phyloP scores from a whole-genome alignment of 176 grass and related monocot species.

The Aegilops tauschii region DNA sequence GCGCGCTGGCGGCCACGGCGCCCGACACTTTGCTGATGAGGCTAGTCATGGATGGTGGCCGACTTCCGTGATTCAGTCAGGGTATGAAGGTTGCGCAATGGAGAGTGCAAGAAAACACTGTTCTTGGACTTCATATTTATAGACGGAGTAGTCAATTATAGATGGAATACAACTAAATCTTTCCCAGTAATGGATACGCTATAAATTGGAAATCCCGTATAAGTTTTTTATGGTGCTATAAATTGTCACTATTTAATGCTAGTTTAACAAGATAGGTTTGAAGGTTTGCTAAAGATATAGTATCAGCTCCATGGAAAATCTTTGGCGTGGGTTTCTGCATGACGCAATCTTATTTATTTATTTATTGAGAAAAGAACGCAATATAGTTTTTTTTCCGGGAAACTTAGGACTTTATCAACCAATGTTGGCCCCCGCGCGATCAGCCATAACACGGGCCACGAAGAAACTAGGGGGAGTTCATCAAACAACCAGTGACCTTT shows the following conservation, averaged over 20 bases:
- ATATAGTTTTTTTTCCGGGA: background rate
- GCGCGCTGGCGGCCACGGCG: slow-evolving; percentile 16
- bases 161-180: background rate
- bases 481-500: too few relatives aligned
- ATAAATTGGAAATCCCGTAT: too few relatives aligned
- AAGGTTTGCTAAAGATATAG: background rate
- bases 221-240: background rate
- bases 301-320: background rate
- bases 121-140: background rate
- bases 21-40: slow-evolving; percentile 32
- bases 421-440: too few relatives aligned
- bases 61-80: background rate
- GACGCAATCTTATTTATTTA: background rate
- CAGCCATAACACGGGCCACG: too few relatives aligned
- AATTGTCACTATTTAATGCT: slow-evolving; percentile 2
- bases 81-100: background rate
- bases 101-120: background rate
- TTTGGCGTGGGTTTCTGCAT: background rate
- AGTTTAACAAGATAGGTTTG: background rate
- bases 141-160: background rate
- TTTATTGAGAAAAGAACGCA: too few relatives aligned
- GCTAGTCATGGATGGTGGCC: slow-evolving; percentile 10
- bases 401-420: too few relatives aligned
- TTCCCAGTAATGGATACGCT: too few relatives aligned
- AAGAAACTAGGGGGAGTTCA: too few relatives aligned